These are phyloP conservation scores for Chenopodium album DNA, from an alignment of 148 eudicot genomes.

Conservation along the genomic window DNA sequence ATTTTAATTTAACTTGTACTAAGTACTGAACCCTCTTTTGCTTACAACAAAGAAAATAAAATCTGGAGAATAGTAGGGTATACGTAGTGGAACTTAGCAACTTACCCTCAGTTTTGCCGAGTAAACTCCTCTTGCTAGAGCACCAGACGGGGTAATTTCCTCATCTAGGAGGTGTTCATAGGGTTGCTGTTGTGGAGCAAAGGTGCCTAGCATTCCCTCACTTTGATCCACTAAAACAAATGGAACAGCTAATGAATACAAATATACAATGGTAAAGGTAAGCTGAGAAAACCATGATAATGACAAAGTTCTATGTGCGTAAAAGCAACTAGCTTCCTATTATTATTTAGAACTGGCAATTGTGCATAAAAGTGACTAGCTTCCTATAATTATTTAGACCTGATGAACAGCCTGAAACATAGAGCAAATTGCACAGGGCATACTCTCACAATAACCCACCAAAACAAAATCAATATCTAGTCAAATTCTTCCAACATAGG, in stretches of 20 bases:
- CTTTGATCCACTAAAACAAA: conserved; percentile 52
- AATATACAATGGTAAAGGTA: background rate
- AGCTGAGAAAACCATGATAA: background rate
- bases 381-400: no score
- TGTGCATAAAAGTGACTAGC: background rate
- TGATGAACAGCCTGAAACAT: background rate
- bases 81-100: conserved; percentile 16
- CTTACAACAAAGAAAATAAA: background rate
- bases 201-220: conserved; percentile 63
- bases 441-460: background rate
- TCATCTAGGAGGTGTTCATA: conserved; percentile 51
- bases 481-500: background rate
- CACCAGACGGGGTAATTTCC: conserved; percentile 67
- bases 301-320: background rate
- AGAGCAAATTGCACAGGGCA: background rate
- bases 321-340: background rate
- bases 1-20: no score
- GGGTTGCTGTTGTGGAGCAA: conserved; percentile 62
- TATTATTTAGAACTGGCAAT: no score
- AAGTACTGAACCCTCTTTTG: background rate
- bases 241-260: background rate
- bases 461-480: background rate
- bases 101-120: conserved; percentile 55
- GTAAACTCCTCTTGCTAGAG: conserved; percentile 62
- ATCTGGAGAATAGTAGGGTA: background rate